phyloP scores from a whole-genome alignment of 2,329 filamentous ascomycete species.

The Colletotrichum gigasporum region DNA sequence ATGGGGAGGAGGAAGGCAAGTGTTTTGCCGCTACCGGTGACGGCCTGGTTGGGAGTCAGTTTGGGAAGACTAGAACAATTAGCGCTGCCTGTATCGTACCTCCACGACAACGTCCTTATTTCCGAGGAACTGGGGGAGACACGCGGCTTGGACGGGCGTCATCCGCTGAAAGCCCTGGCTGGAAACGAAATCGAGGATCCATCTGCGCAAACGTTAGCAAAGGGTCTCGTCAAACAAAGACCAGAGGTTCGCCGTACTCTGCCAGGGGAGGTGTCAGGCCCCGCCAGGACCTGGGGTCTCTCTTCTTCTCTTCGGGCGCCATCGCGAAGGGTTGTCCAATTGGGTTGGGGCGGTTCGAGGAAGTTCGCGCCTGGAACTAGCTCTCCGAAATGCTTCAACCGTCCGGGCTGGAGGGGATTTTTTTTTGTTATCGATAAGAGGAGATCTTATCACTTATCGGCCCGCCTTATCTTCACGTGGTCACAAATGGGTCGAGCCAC shows the following conservation, averaged over 20 bases:
- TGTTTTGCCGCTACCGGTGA: constrained; percentile 92
- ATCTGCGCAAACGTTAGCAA: constrained; percentile 80
- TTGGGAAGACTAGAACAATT: too few relatives aligned
- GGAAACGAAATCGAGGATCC: constrained; percentile 85
- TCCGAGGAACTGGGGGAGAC: constrained; percentile 86
- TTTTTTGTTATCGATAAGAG: constrained; percentile 27
- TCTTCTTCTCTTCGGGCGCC: constrained; percentile 50
- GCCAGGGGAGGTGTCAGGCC: constrained; percentile 49
- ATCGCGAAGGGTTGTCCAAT: constrained; percentile 34
- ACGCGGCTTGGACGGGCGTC: constrained; percentile 94
- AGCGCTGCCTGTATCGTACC: constrained; percentile 53
- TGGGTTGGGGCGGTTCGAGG: not conserved
- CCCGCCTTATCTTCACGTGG: not conserved
- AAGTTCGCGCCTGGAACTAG: not conserved
- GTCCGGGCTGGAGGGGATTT: constrained; percentile 28
- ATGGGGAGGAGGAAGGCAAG: constrained; percentile 82
- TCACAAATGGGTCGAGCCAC: not conserved
- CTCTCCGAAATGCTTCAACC: not conserved
- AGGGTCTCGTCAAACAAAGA: constrained; percentile 63
- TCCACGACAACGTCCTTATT: constrained; percentile 95
- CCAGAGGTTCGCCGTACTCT: constrained; percentile 33
- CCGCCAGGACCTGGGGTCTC: constrained; percentile 58
- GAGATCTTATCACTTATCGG: not conserved
- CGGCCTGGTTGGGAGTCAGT: constrained; percentile 64
- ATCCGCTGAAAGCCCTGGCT: constrained; percentile 88